phyloP scores from a whole-genome alignment of 345 rosid species.

The Physaria fendleri region DNA sequence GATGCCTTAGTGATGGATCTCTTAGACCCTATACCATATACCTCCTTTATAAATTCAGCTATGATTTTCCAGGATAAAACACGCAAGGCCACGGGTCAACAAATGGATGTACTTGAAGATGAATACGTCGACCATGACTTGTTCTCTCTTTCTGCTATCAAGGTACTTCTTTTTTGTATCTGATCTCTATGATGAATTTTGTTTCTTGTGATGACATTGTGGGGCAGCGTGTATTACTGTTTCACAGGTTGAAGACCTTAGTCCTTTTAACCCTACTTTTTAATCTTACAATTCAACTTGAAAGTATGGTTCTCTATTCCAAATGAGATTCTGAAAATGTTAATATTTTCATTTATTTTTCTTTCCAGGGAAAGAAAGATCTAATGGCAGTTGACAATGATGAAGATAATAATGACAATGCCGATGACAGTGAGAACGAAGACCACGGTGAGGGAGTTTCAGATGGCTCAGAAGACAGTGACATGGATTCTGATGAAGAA shows the following conservation, averaged over 20 bases:
- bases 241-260: neutral
- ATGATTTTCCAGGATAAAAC: slow-evolving; percentile 60
- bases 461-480: slow-evolving; percentile 48
- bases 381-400: slow-evolving; percentile 64
- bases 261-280: neutral
- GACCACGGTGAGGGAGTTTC: slow-evolving; percentile 26
- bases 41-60: neutral
- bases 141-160: slow-evolving; percentile 87
- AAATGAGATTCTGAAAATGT: neutral
- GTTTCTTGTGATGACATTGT: neutral
- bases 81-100: slow-evolving; percentile 73
- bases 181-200: neutral
- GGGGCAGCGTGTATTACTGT: neutral
- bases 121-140: slow-evolving; percentile 67
- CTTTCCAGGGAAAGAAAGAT: slow-evolving; percentile 74
- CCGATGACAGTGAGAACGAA: slow-evolving; percentile 50
- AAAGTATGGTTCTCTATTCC: neutral
- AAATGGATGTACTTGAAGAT: slow-evolving; percentile 79
- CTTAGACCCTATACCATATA: neutral
- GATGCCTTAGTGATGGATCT: neutral
- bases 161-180: slow-evolving; percentile 40
- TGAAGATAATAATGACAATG: slow-evolving; percentile 42
- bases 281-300: neutral
- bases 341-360: neutral
- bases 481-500: slow-evolving; percentile 77